Evolutionary conservation across 1,139 yeast species (phyloP).

Genomic region (Kodamaea suecica): DNA sequence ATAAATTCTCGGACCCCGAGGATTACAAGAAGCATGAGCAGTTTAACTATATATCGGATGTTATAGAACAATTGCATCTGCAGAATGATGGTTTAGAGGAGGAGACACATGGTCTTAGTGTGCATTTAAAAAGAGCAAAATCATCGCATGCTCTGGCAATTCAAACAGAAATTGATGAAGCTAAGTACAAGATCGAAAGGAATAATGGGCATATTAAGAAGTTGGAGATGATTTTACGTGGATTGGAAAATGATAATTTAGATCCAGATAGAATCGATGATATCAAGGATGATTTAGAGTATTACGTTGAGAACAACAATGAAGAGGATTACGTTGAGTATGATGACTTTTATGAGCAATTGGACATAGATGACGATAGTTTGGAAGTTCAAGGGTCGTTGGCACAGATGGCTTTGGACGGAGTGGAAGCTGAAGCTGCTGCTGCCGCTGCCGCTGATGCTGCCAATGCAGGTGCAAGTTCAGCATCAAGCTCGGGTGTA

Average conservation of each 20-base stretch:
- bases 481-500: too few species aligned
- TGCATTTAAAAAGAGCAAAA: slow-evolving; percentile 52
- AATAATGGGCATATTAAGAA: slow-evolving; percentile 76
- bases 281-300: slow-evolving; percentile 85
- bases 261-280: slow-evolving; percentile 79
- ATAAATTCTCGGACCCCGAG: slow-evolving; percentile 57
- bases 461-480: not conserved
- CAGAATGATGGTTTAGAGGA: slow-evolving; percentile 81
- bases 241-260: slow-evolving; percentile 78
- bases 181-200: slow-evolving; percentile 65
- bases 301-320: slow-evolving; percentile 91
- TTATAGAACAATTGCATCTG: slow-evolving; percentile 77
- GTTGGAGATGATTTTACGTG: slow-evolving; percentile 73
- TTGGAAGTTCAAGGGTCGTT: slow-evolving; percentile 49
- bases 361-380: slow-evolving; percentile 69
- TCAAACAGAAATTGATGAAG: slow-evolving; percentile 57
- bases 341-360: slow-evolving; percentile 86
- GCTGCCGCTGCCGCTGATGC: slow-evolving; percentile 15
- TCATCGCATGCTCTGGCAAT: slow-evolving; percentile 28
- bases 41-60: slow-evolving; percentile 64
- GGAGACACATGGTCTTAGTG: slow-evolving; percentile 58
- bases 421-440: slow-evolving; percentile 19
- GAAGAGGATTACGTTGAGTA: slow-evolving; percentile 96
- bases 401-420: slow-evolving; percentile 39
- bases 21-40: slow-evolving; percentile 72